Percentiles rank a stretch among this genome's conserved stretches.
phyloP scores from a whole-genome alignment of 2,329 filamentous ascomycete species.

The Fusarium begoniae region DNA sequence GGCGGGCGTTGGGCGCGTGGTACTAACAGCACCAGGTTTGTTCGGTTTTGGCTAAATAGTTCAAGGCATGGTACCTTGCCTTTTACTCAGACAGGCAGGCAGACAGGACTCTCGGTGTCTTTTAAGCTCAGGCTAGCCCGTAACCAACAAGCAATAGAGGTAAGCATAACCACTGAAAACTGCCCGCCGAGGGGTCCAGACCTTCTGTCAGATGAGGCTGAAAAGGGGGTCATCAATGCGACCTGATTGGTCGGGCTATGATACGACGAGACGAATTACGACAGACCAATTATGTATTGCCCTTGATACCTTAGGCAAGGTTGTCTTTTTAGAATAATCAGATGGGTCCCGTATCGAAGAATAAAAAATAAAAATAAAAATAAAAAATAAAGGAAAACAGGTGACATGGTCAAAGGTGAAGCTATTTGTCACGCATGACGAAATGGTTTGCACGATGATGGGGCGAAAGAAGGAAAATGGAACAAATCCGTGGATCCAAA shows the following conservation, averaged over 20 bases:
- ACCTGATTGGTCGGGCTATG: slow-evolving; percentile 15
- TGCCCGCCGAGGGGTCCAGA: slow-evolving; percentile 14
- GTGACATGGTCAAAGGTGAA: slow-evolving; percentile 4
- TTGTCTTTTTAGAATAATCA: background rate
- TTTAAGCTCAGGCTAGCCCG: slow-evolving; percentile 24
- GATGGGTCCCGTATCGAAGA: background rate
- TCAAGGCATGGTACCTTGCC: background rate
- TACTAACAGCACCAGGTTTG: background rate
- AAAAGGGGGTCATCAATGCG: slow-evolving; percentile 28
- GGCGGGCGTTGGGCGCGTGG: slow-evolving; percentile 11
- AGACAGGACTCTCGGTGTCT: slow-evolving; percentile 6
- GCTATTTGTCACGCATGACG: slow-evolving; percentile 40
- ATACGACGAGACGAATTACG: slow-evolving; percentile 7
- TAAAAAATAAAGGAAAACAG: background rate
- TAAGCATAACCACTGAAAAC: slow-evolving; percentile 25
- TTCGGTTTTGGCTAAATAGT: slow-evolving; percentile 1
- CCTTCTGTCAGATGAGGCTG: slow-evolving; percentile 37
- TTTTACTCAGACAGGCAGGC: slow-evolving; percentile 6
- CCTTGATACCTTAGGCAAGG: background rate
- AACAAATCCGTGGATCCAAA: slow-evolving; percentile 23
- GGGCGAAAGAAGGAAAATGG: slow-evolving; percentile 24
- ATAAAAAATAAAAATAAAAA: background rate
- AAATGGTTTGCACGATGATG: slow-evolving; percentile 3
- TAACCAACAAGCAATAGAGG: slow-evolving; percentile 5
- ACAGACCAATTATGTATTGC: slow-evolving; percentile 1